Evolutionary conservation across 306 rosid species (phyloP).

Genomic region (Begonia masoniana): DNA sequence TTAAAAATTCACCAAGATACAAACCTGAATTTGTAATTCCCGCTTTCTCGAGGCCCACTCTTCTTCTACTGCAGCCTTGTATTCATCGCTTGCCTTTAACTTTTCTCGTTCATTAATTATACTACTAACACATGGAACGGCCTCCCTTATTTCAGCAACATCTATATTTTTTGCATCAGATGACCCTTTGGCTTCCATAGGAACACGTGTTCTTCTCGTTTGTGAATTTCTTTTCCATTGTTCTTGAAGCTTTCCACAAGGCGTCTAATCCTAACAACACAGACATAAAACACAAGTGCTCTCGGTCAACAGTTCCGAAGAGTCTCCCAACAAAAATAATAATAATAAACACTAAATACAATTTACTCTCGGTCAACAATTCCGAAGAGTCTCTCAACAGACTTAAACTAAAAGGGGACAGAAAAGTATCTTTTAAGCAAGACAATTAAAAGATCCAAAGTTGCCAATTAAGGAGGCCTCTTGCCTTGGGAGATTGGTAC

Average conservation of each 20-base stretch:
- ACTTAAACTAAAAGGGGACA: too few species aligned
- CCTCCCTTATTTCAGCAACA: slow-evolving; percentile 16
- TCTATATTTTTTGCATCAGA: slow-evolving; percentile 1
- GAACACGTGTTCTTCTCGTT: slow-evolving; percentile 36
- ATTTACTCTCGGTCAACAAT: too few species aligned
- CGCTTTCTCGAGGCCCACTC: slow-evolving; percentile 85
- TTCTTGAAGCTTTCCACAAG: slow-evolving; percentile 28
- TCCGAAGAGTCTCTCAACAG: too few species aligned
- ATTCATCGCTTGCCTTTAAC: slow-evolving; percentile 79
- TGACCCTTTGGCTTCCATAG: slow-evolving; percentile 9
- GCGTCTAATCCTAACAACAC: too few species aligned
- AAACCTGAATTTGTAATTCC: slow-evolving; percentile 75
- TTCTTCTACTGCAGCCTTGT: slow-evolving; percentile 63
- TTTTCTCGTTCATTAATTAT: slow-evolving; percentile 60
- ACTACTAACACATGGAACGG: slow-evolving; percentile 13
- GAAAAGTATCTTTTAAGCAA: too few species aligned
- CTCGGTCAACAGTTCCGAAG: too few species aligned
- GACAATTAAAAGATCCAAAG: too few species aligned
- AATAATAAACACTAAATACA: too few species aligned
- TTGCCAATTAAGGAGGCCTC: too few species aligned
- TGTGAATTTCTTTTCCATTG: slow-evolving; percentile 59
- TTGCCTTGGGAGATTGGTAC: too few species aligned
- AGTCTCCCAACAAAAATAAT: too few species aligned
- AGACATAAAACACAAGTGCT: too few species aligned
- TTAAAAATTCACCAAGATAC: neutral